Conservation (phyloP, 2,329 filamentous ascomycete species). For the Trichophyton schoenleinii region DNA sequence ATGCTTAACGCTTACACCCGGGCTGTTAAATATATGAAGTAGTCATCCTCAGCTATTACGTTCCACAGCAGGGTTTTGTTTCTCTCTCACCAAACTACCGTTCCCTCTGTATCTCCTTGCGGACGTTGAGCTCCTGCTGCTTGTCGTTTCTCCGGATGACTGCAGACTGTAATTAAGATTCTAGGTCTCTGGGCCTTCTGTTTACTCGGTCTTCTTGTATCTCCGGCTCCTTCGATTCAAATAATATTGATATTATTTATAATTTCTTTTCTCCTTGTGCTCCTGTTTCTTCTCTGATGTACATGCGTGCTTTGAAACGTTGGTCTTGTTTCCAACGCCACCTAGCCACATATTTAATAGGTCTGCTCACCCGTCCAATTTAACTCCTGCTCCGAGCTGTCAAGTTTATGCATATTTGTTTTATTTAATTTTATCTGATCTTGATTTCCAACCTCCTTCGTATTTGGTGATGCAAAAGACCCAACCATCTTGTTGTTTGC, state of each 20-base stretch:
- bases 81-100: neutral
- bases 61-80: neutral
- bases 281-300: neutral
- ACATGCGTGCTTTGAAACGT: constrained; percentile 1
- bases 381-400: neutral
- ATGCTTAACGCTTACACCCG: neutral
- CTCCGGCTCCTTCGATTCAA: neutral
- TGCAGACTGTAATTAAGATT: neutral
- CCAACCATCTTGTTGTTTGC: neutral
- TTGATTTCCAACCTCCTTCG: neutral
- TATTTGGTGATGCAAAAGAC: neutral
- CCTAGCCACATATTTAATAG: neutral
- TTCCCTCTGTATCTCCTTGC: neutral
- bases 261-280: neutral
- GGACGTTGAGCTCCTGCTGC: neutral
- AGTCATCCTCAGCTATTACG: neutral
- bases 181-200: neutral
- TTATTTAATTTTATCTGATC: neutral
- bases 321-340: neutral
- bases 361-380: neutral
- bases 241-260: neutral
- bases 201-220: neutral
- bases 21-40: neutral
- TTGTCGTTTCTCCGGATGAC: neutral
- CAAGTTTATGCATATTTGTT: neutral